Conservation (phyloP, 2,329 filamentous ascomycete genomes). For the Fusarium sp. region DNA sequence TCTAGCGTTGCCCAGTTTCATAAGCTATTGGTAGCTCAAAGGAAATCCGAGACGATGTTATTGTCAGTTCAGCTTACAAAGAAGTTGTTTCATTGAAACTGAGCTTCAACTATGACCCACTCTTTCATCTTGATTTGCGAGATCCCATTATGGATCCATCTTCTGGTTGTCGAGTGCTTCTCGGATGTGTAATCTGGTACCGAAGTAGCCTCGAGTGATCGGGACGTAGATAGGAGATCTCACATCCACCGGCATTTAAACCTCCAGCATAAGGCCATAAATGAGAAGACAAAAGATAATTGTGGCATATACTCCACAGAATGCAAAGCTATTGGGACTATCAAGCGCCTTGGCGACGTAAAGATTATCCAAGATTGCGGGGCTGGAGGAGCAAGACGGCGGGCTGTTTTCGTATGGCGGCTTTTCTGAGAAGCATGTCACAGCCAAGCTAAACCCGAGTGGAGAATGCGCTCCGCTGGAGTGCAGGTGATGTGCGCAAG, state of each 20-base stretch:
- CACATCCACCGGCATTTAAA: background rate
- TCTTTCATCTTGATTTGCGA: background rate
- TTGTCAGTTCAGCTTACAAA: background rate
- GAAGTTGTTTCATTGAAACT: background rate
- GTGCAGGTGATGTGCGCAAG: conserved; percentile 26
- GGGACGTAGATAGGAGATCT: background rate
- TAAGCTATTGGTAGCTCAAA: background rate
- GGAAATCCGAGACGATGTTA: background rate
- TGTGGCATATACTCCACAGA: background rate
- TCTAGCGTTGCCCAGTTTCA: background rate
- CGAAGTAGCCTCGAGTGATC: background rate
- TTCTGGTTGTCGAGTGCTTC: background rate
- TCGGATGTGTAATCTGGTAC: background rate
- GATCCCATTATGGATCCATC: background rate
- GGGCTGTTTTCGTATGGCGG: conserved; percentile 15
- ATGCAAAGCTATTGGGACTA: background rate
- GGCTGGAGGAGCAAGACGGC: conserved; percentile 10
- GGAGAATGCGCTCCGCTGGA: conserved; percentile 28
- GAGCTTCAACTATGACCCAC: background rate
- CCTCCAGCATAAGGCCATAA: background rate
- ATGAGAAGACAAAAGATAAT: background rate
- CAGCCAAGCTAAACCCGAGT: background rate
- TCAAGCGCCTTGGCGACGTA: background rate
- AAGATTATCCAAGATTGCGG: background rate
- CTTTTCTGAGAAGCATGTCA: conserved; percentile 9